A percentile compares a stretch with the other conserved stretches of the same genome.
Conservation (phyloP, 371 early-diverging fungal species). For the Syncephalastrum contaminatum region DNA sequence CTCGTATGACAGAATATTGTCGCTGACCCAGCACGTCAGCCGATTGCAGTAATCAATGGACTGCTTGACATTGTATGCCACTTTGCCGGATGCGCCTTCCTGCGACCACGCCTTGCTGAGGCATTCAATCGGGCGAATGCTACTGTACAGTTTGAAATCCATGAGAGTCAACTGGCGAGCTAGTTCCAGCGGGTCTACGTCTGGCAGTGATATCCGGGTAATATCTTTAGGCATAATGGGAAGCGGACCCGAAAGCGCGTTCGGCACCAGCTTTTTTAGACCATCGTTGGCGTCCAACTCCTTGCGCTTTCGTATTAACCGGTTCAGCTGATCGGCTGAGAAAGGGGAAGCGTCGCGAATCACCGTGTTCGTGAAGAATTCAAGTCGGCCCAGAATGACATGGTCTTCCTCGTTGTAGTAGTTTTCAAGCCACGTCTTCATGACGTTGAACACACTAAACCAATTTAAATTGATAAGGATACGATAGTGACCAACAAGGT, state of each 20-base stretch:
- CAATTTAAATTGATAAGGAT: no score
- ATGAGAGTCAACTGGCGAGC: slow-evolving; percentile 91
- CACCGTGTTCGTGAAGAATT: slow-evolving; percentile 72
- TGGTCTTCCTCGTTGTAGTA: slow-evolving; percentile 77
- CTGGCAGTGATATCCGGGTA: slow-evolving; percentile 65
- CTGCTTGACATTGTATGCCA: slow-evolving; percentile 67
- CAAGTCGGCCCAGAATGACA: slow-evolving; percentile 62
- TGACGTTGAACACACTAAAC: slow-evolving; percentile 71
- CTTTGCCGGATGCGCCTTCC: slow-evolving; percentile 54
- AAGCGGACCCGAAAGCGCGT: slow-evolving; percentile 58
- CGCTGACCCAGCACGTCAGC: slow-evolving; percentile 77
- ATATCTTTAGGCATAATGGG: slow-evolving; percentile 71
- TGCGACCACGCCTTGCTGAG: slow-evolving; percentile 87
- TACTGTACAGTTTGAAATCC: slow-evolving; percentile 75
- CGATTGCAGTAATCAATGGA: slow-evolving; percentile 70
- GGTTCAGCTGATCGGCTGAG: slow-evolving; percentile 69
- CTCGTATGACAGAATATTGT: slow-evolving; percentile 68
- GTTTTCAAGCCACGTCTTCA: slow-evolving; percentile 88
- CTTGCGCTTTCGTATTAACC: slow-evolving; percentile 66
- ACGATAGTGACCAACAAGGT: not conserved
- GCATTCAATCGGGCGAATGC: slow-evolving; percentile 82
- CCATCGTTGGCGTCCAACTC: slow-evolving; percentile 50
- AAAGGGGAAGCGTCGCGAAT: slow-evolving; percentile 72
- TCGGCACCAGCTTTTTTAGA: slow-evolving; percentile 64
- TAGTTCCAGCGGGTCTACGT: slow-evolving; percentile 88